Evolutionary conservation across 1,284 basidiomycete species (phyloP).

Genomic region (Apiotrichum porosum): DNA sequence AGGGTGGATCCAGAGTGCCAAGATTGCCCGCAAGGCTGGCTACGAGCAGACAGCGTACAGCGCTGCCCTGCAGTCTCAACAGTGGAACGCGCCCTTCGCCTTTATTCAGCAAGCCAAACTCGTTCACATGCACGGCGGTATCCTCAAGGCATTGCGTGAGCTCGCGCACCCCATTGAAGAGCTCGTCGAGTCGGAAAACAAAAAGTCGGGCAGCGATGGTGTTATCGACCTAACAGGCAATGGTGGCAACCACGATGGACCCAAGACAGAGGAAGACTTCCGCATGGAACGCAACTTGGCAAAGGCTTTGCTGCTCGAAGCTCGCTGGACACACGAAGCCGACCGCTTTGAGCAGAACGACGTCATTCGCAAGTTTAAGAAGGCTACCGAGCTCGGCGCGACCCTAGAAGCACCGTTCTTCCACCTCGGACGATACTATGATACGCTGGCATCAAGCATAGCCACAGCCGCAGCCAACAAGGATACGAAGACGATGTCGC

Average conservation of each 20-base stretch:
- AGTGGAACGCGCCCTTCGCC: slow-evolving; percentile 67
- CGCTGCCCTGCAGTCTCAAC: slow-evolving; percentile 84
- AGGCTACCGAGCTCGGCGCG: slow-evolving; percentile 57
- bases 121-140: slow-evolving; percentile 71
- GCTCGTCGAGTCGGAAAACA: slow-evolving; percentile 3
- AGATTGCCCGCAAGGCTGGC: slow-evolving; percentile 89
- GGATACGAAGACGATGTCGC: slow-evolving; percentile 8
- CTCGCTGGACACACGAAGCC: slow-evolving; percentile 88
- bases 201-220: too few species aligned
- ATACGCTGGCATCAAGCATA: slow-evolving; percentile 48
- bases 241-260: slow-evolving; percentile 25
- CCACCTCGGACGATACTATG: slow-evolving; percentile 81
- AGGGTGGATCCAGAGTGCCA: slow-evolving; percentile 88
- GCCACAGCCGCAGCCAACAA: slow-evolving; percentile 2
- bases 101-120: slow-evolving; percentile 93
- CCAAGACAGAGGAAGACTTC: slow-evolving; percentile 51
- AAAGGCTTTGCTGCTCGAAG: slow-evolving; percentile 81
- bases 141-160: slow-evolving; percentile 81
- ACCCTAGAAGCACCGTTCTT: slow-evolving; percentile 80
- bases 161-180: slow-evolving; percentile 46
- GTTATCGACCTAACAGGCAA: slow-evolving; percentile 56
- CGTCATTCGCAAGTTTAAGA: slow-evolving; percentile 60
- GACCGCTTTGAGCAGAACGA: slow-evolving; percentile 69
- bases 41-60: slow-evolving; percentile 97
- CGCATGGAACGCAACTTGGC: slow-evolving; percentile 50